A percentile compares a stretch with the other conserved stretches of the same genome.
These are phyloP conservation scores for Carex littledalei DNA, from an alignment of 176 grass and related monocot genomes.

Conservation along the genomic window DNA sequence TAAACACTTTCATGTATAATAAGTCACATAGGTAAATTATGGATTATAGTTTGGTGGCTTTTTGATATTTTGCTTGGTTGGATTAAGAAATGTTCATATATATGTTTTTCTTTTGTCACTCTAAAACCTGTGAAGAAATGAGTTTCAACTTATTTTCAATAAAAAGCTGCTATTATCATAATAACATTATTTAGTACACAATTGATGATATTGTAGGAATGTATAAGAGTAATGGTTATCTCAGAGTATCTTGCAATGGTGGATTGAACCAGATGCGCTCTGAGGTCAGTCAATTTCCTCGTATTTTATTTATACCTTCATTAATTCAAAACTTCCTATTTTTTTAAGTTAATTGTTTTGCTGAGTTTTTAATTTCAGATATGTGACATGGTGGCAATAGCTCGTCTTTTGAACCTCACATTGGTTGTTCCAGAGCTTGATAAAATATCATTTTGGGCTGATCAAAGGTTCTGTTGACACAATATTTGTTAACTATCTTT, in stretches of 20 bases:
- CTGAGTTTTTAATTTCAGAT: constrained; percentile 50
- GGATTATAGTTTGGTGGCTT: not conserved
- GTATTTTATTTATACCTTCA: not conserved
- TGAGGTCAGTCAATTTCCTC: constrained; percentile 41
- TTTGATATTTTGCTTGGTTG: not conserved
- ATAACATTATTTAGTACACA: not conserved
- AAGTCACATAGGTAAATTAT: not conserved
- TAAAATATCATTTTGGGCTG: constrained; percentile 95
- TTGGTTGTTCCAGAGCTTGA: constrained; percentile 85
- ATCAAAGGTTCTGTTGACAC: constrained; percentile 54
- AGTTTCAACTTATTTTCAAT: not conserved
- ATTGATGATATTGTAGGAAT: constrained; percentile 45
- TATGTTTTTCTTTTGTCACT: not conserved
- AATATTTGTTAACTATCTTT: constrained; percentile 17
- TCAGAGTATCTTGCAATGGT: constrained; percentile 92
- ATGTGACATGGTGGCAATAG: constrained; percentile 91
- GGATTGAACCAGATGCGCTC: constrained; percentile 98
- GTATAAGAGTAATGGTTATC: constrained; percentile 83
- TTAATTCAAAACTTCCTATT: not conserved
- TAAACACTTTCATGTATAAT: not conserved
- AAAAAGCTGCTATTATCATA: not conserved
- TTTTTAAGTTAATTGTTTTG: constrained; percentile 5
- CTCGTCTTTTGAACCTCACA: constrained; percentile 78
- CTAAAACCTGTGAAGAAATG: not conserved
- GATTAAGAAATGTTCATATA: not conserved